These are phyloP conservation scores for Fusarium phyllophilum DNA, from an alignment of 2,329 filamentous ascomycete species.

Conservation along the genomic window DNA sequence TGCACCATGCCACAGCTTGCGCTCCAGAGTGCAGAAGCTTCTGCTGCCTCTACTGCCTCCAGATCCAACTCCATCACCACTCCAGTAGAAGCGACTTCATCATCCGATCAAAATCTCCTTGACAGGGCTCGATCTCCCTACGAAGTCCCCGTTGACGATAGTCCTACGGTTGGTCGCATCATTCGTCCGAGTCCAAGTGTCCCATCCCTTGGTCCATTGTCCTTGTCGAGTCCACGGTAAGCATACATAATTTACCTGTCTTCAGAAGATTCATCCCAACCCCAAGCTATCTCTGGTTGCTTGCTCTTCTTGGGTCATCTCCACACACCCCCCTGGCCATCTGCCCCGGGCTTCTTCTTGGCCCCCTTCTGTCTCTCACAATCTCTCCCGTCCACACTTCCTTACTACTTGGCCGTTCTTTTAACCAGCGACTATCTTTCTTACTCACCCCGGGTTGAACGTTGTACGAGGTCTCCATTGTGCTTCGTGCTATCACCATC, in stretches of 20 bases:
- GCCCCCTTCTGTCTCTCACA: slow-evolving; percentile 39
- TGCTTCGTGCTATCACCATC: slow-evolving; percentile 35
- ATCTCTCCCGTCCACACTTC: slow-evolving; percentile 38
- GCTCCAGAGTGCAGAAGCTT: slow-evolving; percentile 57
- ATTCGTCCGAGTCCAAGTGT: slow-evolving; percentile 37
- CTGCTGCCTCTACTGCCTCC: slow-evolving; percentile 31
- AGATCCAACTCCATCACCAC: slow-evolving; percentile 25
- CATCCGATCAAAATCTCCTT: slow-evolving; percentile 15
- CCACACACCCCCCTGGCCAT: slow-evolving; percentile 37
- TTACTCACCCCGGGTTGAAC: slow-evolving; percentile 26
- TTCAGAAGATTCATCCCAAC: slow-evolving; percentile 35
- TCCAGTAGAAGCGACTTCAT: slow-evolving; percentile 22
- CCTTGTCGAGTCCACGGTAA: slow-evolving; percentile 44
- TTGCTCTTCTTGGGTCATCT: slow-evolving; percentile 23
- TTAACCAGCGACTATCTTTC: slow-evolving; percentile 28
- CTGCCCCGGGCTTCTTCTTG: slow-evolving; percentile 37
- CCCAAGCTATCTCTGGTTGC: slow-evolving; percentile 16
- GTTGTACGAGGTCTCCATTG: slow-evolving; percentile 42
- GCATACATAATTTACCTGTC: slow-evolving; percentile 21
- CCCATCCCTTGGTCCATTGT: slow-evolving; percentile 37
- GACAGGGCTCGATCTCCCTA: slow-evolving; percentile 32
- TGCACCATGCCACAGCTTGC: slow-evolving; percentile 65
- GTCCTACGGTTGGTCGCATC: slow-evolving; percentile 57
- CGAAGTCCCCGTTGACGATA: slow-evolving; percentile 52
- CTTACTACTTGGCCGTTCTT: slow-evolving; percentile 25